These are phyloP conservation scores for Rhodotorula sp. DNA, from an alignment of 1,284 basidiomycete species.

Conservation along the genomic window DNA sequence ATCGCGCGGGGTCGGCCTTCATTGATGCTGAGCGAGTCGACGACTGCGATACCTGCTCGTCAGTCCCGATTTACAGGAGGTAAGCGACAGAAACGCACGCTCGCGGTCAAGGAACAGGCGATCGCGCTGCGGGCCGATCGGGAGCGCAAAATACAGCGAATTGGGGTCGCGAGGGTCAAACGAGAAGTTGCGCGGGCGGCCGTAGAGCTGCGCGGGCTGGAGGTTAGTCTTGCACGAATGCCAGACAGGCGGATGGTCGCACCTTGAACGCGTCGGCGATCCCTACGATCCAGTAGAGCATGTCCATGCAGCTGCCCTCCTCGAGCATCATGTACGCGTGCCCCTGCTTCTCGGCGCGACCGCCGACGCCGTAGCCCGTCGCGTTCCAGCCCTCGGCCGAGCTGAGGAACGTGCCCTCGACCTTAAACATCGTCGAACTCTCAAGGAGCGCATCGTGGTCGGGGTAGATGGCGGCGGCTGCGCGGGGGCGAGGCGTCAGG, in stretches of 20 bases:
- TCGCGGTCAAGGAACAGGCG: conserved; percentile 87
- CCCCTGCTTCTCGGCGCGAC: conserved; percentile 43
- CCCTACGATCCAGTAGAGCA: conserved; percentile 92
- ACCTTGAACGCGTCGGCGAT: conserved; percentile 43
- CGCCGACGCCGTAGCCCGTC: conserved; percentile 53
- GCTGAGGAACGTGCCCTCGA: conserved; percentile 58
- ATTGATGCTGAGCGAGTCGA: conserved; percentile 39
- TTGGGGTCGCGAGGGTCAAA: conserved; percentile 79
- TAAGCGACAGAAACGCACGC: conserved; percentile 33
- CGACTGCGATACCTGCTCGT: conserved; percentile 12
- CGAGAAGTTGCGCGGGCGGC: conserved; percentile 75
- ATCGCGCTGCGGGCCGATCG: conserved; percentile 53
- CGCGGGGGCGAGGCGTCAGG: neutral
- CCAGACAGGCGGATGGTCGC: neutral
- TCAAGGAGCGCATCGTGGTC: conserved; percentile 89
- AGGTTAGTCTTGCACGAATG: neutral
- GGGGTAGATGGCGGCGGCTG: conserved; percentile 82
- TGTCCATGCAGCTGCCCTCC: conserved; percentile 62
- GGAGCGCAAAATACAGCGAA: conserved; percentile 52
- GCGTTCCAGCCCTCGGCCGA: conserved; percentile 53
- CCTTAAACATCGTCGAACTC: conserved; percentile 81
- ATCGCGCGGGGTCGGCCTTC: conserved; percentile 37
- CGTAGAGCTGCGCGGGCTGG: conserved; percentile 64
- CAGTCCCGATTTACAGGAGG: neutral
- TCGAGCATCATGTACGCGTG: conserved; percentile 44